phyloP scores from a whole-genome alignment of 129 eudicot species.

The Helichrysum umbraculigerum region DNA sequence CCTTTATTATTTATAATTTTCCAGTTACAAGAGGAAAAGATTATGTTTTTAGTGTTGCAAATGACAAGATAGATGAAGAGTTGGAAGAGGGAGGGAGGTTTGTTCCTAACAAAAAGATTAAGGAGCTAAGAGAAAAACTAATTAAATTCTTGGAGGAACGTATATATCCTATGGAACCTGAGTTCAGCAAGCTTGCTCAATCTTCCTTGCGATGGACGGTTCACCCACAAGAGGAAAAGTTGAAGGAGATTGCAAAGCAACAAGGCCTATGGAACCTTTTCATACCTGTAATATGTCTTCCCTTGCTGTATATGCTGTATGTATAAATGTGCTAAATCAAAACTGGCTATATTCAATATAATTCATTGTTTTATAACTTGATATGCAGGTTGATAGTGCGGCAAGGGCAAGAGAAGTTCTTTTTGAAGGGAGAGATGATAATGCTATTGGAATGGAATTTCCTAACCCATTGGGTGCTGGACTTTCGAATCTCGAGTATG shows the following conservation, averaged over 20 bases:
- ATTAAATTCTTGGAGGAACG: constrained; percentile 74
- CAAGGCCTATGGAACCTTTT: constrained; percentile 96
- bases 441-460: constrained; percentile 27
- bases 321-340: background rate
- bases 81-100: constrained; percentile 54
- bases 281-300: constrained; percentile 67
- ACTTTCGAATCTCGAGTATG: constrained; percentile 92
- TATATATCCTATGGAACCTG: constrained; percentile 79
- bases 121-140: constrained; percentile 62
- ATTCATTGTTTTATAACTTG: constrained; percentile 10
- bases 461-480: constrained; percentile 81
- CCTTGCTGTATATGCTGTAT: background rate
- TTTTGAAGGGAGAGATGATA: constrained; percentile 44
- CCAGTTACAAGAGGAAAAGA: too few species aligned
- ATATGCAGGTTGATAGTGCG: constrained; percentile 77
- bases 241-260: constrained; percentile 79
- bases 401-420: constrained; percentile 74
- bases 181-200: constrained; percentile 66
- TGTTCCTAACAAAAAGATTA: constrained; percentile 64
- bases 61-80: constrained; percentile 37
- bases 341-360: background rate
- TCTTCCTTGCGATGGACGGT: constrained; percentile 79
- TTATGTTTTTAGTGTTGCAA: constrained; percentile 1
- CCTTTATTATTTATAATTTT: too few species aligned
- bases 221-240: constrained; percentile 89